Percentiles rank a stretch among this genome's conserved stretches.
Evolutionary conservation across 495 filamentous ascomycete species (phyloP).

Genomic region (Chaetomium fimeti): DNA sequence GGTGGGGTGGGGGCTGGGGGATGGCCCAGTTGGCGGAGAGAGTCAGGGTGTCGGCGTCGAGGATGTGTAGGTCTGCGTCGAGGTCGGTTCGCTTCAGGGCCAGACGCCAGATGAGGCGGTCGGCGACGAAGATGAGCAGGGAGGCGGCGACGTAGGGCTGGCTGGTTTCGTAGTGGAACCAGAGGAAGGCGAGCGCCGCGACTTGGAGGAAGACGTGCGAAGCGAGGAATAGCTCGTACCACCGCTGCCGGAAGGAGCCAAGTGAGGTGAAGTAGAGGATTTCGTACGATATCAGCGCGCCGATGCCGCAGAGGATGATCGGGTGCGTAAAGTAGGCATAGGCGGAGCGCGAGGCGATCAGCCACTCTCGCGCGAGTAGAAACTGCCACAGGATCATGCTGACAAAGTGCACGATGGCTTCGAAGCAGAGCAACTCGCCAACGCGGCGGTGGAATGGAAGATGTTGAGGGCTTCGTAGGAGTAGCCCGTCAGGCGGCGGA

Average conservation of each 20-base stretch:
- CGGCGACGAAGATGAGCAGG: conserved; percentile 55
- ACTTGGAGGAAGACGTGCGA: conserved; percentile 54
- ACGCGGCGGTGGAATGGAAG: conserved; percentile 53
- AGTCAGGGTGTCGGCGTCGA: conserved; percentile 47
- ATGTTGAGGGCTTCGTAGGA: conserved; percentile 66
- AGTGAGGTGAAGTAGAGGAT: conserved; percentile 51
- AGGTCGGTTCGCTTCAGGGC: conserved; percentile 44
- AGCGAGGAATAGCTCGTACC: conserved; percentile 35
- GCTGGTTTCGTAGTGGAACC: conserved; percentile 49
- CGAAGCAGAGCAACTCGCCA: conserved; percentile 37
- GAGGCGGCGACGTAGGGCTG: conserved; percentile 27
- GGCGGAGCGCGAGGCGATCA: conserved; percentile 20
- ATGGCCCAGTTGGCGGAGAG: conserved; percentile 47
- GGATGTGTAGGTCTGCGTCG: conserved; percentile 46
- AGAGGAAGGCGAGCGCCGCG: conserved; percentile 53
- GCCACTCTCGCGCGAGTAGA: conserved; percentile 32
- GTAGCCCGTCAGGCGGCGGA: conserved; percentile 57
- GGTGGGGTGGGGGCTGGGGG: conserved; percentile 14
- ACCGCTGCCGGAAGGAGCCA: conserved; percentile 31
- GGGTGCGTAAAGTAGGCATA: conserved; percentile 33
- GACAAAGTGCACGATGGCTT: conserved; percentile 33
- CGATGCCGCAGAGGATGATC: conserved; percentile 38
- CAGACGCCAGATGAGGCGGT: conserved; percentile 57
- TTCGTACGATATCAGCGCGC: conserved; percentile 56
- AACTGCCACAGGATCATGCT: conserved; percentile 49